Evolutionary conservation across 371 early-diverging fungal species (phyloP), one percentile per base, ranked within the genome.

Genomic region (Mucor racemosus): DNA sequence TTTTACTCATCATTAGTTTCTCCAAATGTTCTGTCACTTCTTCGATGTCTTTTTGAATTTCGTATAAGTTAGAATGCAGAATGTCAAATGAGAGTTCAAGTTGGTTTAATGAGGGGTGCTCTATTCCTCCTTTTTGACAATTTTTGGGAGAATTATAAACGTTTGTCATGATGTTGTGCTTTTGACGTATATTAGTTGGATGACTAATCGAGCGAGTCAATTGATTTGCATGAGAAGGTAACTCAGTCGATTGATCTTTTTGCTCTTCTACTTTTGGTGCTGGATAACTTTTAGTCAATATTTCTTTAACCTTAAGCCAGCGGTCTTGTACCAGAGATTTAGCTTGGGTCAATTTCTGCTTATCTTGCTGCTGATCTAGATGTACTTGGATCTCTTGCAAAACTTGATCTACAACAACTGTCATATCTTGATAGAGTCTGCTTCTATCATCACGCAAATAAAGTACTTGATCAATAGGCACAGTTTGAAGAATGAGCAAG

Each of bases 61-160:
- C 88, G n/a, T 73, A 76, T 6, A 86, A 65, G 62, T 88, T 88
- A 15, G 86, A 75, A 57, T 80, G 81, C 38, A 83, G 58, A 34
- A 88, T 86, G 34, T 86, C 88, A 70, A 85, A 88, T 4, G 78
- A 71, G 13, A 88, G 69, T 40, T 88, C 88, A 7, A 88, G 77
- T 56, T 85, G 79, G 46, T 88, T 84, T 15, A 88, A 62, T 0
- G 81, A 74, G 1, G 71, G 69, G 14, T 61, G 55, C 5, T 15
- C 17, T n/a, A 10, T 19, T 4, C 31, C 53, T 31, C 31, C 53
- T 42, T 61, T 17, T 26, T 26, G 26, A 1, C 3, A 3, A 26
- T 26, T 26, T 41, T 21, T 58, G 14, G 56, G 56, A 35, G n/a
- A 35, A 6, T n/a, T 56, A 34, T 56, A 56, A 17, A 56, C n/a